These are phyloP conservation scores for Mucor piriformis DNA, from an alignment of 371 early-diverging fungal species.

Conservation along the genomic window DNA sequence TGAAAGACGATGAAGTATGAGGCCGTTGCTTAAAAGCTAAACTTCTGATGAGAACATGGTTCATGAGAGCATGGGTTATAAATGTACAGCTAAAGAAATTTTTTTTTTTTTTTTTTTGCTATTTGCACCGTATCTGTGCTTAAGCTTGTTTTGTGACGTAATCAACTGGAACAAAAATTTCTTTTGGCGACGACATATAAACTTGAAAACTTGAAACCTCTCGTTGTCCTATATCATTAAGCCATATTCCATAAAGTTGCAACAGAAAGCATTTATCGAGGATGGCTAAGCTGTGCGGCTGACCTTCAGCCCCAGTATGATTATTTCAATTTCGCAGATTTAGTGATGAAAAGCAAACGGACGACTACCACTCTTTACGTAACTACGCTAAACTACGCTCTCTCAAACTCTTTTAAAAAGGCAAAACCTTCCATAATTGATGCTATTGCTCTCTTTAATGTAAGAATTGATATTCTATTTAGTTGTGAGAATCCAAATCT, in stretches of 20 bases:
- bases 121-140: too few relatives aligned
- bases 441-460: slow-evolving; percentile 7
- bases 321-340: slow-evolving; percentile 5
- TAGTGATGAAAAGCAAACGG: slow-evolving; percentile 1
- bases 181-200: too few relatives aligned
- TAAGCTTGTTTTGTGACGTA: too few relatives aligned
- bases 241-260: slow-evolving; percentile 3
- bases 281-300: not conserved
- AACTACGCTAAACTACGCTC: slow-evolving; percentile 1
- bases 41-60: too few relatives aligned
- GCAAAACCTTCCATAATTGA: slow-evolving; percentile 5
- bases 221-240: too few relatives aligned
- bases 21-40: too few relatives aligned
- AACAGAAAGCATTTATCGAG: not conserved
- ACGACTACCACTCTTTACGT: slow-evolving; percentile 2
- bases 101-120: too few relatives aligned
- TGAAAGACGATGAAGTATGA: too few relatives aligned
- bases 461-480: slow-evolving; percentile 10
- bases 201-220: too few relatives aligned
- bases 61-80: too few relatives aligned
- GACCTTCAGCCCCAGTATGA: slow-evolving; percentile 10
- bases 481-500: slow-evolving; percentile 3
- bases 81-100: too few relatives aligned
- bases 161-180: too few relatives aligned
- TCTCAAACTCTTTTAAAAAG: slow-evolving; percentile 1